A percentile compares a stretch with the other conserved stretches of the same genome.
These are phyloP conservation scores for Papiliotrema laurentii DNA, from an alignment of 1,284 basidiomycete species.

Conservation along the genomic window DNA sequence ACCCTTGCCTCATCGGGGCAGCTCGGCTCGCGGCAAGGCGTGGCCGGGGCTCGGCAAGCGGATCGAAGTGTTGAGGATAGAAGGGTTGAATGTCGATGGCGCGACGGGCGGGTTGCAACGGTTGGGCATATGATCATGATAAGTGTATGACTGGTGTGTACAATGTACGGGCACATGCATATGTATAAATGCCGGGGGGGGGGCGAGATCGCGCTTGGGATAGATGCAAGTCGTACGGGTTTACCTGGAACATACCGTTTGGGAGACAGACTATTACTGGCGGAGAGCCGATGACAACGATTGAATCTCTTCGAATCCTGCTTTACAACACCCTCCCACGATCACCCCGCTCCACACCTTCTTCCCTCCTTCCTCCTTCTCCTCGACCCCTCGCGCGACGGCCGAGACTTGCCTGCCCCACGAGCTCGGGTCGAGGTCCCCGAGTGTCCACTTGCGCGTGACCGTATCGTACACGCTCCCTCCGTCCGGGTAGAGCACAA, in stretches of 20 bases:
- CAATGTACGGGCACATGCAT: background rate
- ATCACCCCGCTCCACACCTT: constrained; percentile 57
- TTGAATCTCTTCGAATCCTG: constrained; percentile 57
- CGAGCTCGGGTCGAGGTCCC: constrained; percentile 15
- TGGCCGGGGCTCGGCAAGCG: constrained; percentile 67
- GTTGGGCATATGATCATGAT: background rate
- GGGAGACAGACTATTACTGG: background rate
- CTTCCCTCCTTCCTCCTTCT: constrained; percentile 9
- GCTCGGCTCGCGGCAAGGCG: constrained; percentile 58
- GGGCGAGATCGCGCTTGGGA: too few relatives aligned
- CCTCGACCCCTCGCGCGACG: constrained; percentile 30
- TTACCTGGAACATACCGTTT: background rate
- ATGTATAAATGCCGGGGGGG: too few relatives aligned
- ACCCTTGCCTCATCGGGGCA: constrained; percentile 21
- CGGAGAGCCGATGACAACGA: constrained; percentile 7
- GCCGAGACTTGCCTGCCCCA: constrained; percentile 53
- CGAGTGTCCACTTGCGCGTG: constrained; percentile 52
- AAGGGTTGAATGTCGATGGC: constrained; percentile 4
- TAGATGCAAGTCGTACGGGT: too few relatives aligned
- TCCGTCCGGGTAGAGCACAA: constrained; percentile 71
- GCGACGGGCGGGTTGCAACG: background rate
- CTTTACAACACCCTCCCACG: constrained; percentile 69
- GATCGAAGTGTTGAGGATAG: constrained; percentile 32
- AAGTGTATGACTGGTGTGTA: background rate
- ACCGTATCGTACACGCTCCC: constrained; percentile 57